Base-by-base conservation (phyloP, 1,284 basidiomycete species). In the Singerocomus rubriflavus region DNA sequence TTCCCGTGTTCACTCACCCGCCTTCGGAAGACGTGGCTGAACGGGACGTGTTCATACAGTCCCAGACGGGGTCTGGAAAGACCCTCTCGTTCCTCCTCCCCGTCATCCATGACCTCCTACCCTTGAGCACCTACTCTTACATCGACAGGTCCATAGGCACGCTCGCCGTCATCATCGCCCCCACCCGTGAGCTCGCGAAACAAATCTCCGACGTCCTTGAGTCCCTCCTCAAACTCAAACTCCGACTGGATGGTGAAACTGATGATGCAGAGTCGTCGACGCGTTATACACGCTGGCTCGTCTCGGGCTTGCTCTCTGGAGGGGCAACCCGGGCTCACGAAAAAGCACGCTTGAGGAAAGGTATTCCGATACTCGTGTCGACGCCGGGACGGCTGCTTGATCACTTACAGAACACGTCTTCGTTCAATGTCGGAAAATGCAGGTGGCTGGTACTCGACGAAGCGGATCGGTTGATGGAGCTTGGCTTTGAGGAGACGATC, bases 11-110 rank as follows among this genome's bases (percentile, higher is more conserved):
- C 40, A 74, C 94, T 2, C 71, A 74, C 11, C 63, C 70, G 2
- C 52, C 71, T 3, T 68, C 76, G 1, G 60, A 71, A 41, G 72
- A 72, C 32, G 71, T 70, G 44, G 60, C 64, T 17, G 71, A 71
- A 26, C 78, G 89, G 50, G 97, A 99, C 69, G 82, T 93, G 13
- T 94, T 99, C 66, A 90, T 99, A 48, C 95, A 98, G 67, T 92
- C 93, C 5, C 96, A 99, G 68, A 99, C 97, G 0, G 97, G 97
- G 53, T 98, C 95, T 0, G 97, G 97, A 60, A 99, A 99, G 73
- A 99, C 96, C 0, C 75, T 99, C 21, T 84, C 96, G 4, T 99
- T 92, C 72, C 81, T 99, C 14, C 81, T 99, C 5, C 97, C 97
- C 16, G 94, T 99, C 67, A 80, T 99, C 35, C 93, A 99, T 61